These are phyloP conservation scores for Oryza coarctata DNA, from an alignment of 176 grass and related monocot species.

Conservation along the genomic window DNA sequence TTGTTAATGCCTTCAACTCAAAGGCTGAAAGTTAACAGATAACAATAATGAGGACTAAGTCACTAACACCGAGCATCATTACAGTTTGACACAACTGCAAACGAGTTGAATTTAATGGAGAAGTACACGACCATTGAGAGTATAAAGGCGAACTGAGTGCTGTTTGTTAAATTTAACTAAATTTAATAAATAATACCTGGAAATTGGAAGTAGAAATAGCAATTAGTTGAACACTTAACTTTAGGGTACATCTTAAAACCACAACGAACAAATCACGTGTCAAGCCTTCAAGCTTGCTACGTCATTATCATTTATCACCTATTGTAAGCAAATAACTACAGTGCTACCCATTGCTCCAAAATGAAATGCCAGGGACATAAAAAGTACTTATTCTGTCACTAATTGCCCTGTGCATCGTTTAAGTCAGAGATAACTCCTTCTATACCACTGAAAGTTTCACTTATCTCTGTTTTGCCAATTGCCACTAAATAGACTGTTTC, in stretches of 20 bases:
- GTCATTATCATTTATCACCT: background rate
- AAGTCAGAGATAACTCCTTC: background rate
- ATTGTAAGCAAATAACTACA: background rate
- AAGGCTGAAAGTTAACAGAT: slow-evolving; percentile 37
- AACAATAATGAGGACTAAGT: slow-evolving; percentile 26
- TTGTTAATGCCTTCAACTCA: slow-evolving; percentile 10
- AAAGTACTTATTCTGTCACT: background rate
- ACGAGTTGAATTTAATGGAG: slow-evolving; percentile 1
- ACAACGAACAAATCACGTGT: slow-evolving; percentile 12
- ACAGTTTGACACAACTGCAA: background rate
- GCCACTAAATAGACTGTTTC: background rate
- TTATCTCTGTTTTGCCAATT: background rate
- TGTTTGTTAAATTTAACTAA: slow-evolving; percentile 3
- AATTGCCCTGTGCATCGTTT: background rate
- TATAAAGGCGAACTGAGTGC: background rate
- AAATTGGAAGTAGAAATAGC: background rate
- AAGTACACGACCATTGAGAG: background rate
- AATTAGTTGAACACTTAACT: slow-evolving; percentile 12
- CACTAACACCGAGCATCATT: slow-evolving; percentile 15
- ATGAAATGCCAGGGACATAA: background rate
- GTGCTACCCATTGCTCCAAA: background rate
- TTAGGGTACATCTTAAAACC: slow-evolving; percentile 3
- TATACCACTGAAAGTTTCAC: background rate
- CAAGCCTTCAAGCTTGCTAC: slow-evolving; percentile 12
- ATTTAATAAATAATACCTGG: background rate